Conservation (phyloP, 1,284 basidiomycete genomes). For the Chalciporus sp. region DNA sequence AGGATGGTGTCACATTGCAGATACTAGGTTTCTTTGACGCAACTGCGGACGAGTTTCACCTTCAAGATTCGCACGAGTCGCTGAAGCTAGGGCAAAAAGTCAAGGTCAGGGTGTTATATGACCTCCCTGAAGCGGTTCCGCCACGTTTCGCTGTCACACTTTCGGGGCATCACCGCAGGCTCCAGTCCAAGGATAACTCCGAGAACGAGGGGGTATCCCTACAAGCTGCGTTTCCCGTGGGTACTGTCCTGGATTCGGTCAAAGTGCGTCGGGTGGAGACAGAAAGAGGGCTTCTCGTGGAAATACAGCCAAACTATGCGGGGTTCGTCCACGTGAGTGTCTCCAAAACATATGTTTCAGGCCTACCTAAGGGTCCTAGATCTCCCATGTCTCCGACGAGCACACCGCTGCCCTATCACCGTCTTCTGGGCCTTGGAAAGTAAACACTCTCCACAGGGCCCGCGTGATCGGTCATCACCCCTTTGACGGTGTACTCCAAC, state of each 20-base stretch:
- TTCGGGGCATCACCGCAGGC: slow-evolving; percentile 69
- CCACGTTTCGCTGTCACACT: slow-evolving; percentile 83
- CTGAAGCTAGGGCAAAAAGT: slow-evolving; percentile 87
- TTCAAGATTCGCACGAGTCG: slow-evolving; percentile 53
- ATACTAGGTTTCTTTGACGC: slow-evolving; percentile 94
- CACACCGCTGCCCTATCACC: slow-evolving; percentile 77
- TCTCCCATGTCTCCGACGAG: slow-evolving; percentile 93
- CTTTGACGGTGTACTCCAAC: slow-evolving; percentile 87
- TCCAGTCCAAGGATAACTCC: slow-evolving; percentile 42
- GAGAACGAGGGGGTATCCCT: slow-evolving; percentile 38
- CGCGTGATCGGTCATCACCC: slow-evolving; percentile 89
- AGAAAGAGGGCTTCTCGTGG: slow-evolving; percentile 81
- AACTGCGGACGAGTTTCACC: slow-evolving; percentile 85
- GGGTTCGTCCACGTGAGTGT: slow-evolving; percentile 85
- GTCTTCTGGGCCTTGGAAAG: slow-evolving; percentile 77
- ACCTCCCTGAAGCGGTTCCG: slow-evolving; percentile 67
- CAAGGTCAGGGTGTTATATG: slow-evolving; percentile 87
- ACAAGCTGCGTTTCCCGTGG: slow-evolving; percentile 70
- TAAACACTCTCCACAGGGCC: slow-evolving; percentile 80
- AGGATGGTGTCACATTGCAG: slow-evolving; percentile 86
- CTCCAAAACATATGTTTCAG: neutral
- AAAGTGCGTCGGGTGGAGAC: slow-evolving; percentile 75
- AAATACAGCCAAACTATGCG: slow-evolving; percentile 62
- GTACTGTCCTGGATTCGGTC: slow-evolving; percentile 70
- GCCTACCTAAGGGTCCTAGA: slow-evolving; percentile 49